Evolutionary conservation across 1,284 basidiomycete genomes (phyloP), one percentile per base, ranked within the genome.

Genomic region (Entoloma clypeatum): DNA sequence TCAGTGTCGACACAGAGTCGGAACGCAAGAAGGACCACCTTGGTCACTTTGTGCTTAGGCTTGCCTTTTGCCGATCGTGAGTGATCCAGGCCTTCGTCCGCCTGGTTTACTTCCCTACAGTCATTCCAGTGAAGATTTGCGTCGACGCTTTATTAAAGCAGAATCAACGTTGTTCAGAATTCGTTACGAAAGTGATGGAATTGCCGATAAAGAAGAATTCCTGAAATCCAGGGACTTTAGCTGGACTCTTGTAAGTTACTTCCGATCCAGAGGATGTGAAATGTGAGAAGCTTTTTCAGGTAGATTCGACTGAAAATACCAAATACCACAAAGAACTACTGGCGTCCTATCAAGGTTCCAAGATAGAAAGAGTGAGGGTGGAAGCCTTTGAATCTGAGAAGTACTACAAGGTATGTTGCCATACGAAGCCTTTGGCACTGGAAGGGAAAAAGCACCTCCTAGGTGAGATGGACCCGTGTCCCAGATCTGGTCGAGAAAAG

Each of bases 61-160:
- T 99, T 27, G 94, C 96, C 2, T 99, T 99, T 64, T 96, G 93
- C 65, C 81, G 92, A 43, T 92, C 90, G 93, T 96, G 64, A 61
- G 91, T 79, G 7, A 28, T 23, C 21, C 39, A 47, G 13, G 14
- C 7, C 17, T 16, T 23, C 13, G 16, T n/a, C 10, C 8, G 13
- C 14, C 16, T 8, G 11, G 18, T 14, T n/a, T 25, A 28, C 18
- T 40, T 34, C 11, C 48, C 25, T 14, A 11, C 25, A 25, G 21
- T 42, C 19, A 27, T 49, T 18, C 5, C 31, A 96, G 92, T 33
- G 94, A 97, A 53, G 96, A 99, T 46, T 72, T 99, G 25, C 74
- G 95, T 39, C 71, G 83, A 36, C 77, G 95, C 28, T 99, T 97
- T 57, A 72, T 97, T 42, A 91, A 92, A 54, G 88, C 91, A 4